A percentile compares a stretch with the other conserved stretches of the same genome.
These are phyloP conservation scores for Globisporangium polare DNA, from an alignment of 352 stramenopile genomes.

Conservation along the genomic window DNA sequence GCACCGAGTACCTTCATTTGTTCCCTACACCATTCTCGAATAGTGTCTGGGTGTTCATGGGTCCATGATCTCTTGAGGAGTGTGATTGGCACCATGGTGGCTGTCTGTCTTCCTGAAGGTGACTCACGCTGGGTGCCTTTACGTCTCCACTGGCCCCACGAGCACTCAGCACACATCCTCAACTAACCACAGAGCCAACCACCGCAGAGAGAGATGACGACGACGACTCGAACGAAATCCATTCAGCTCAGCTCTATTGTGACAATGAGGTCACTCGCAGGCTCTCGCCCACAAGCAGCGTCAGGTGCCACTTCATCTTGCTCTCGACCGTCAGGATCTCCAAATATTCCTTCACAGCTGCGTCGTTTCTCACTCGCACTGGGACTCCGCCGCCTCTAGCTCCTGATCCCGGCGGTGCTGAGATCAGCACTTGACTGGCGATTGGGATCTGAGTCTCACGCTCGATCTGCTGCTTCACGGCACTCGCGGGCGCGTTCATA, in stretches of 20 bases:
- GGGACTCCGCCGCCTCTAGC: neutral
- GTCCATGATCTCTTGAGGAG: neutral
- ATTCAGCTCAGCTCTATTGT: neutral
- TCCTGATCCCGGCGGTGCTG: neutral
- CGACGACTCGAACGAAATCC: neutral
- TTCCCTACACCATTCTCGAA: neutral
- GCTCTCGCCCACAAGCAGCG: conserved; percentile 30
- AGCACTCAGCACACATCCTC: neutral
- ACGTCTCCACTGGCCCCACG: neutral
- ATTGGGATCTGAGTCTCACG: conserved; percentile 10
- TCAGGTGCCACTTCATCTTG: conserved; percentile 21
- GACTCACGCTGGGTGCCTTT: neutral
- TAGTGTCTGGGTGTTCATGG: too few relatives aligned
- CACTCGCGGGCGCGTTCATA: neutral
- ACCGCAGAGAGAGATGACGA: too few relatives aligned
- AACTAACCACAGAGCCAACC: neutral
- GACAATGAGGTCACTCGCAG: conserved; percentile 1
- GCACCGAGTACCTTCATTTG: too few relatives aligned
- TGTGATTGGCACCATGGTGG: neutral
- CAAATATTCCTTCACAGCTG: conserved; percentile 6
- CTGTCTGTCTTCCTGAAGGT: neutral
- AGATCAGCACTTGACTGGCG: conserved; percentile 17
- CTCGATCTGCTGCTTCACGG: conserved; percentile 18
- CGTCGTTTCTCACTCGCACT: conserved; percentile 10
- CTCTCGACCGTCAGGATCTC: conserved; percentile 7